Base-by-base conservation (phyloP, 352 stramenopile genomes). In the Pythium apleroticum region DNA sequence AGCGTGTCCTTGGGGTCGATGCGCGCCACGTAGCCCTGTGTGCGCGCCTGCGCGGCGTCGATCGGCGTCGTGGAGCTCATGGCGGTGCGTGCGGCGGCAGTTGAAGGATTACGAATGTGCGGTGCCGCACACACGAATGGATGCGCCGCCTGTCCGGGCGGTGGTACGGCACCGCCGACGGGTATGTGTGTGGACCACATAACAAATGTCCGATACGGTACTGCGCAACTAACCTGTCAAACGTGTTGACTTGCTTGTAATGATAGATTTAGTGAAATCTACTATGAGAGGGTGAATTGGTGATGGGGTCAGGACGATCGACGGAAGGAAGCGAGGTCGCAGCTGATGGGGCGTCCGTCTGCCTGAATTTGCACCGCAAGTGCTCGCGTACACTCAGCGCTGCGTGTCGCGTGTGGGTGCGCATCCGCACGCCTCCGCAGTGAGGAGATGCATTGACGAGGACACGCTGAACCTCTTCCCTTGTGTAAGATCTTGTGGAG, bases 1-100 rank as follows among this genome's bases (percentile, higher is more conserved):
- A 91, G 68, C 52, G 72, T 67, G 28, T 69, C 63, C 1, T 56
- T 62, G 41, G 70, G 69, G 22, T 86, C 59, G 70, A 94, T 90
- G 63, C 75, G 75, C 15, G 77, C 25, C 67, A 89, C 67, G 69
- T 94, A 94, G 52, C 41, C 67, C 66, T 89, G 80, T 65, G 86
- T 94, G 69, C 86, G 84, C 58, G 68, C 64, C 73, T 92, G 78
- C 46, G 80, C 80, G 65, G 84, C 78, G 49, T 59, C 46, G 2
- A 72, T 68, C 33, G 79, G 58, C 57, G 70, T 66, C 14, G 54
- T 46, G 4, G 30, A 4, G 63, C 73, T 88, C 82, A 89, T 88
- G 53, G 25, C 68, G 14, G 6, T 50, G 9, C 22, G 43, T 50
- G 43, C 9, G n/a, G 20, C 17, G 43, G 20, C 14, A 19, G n/a